Base-by-base conservation (phyloP, 2,329 filamentous ascomycete species). In the Fusarium sp. region DNA sequence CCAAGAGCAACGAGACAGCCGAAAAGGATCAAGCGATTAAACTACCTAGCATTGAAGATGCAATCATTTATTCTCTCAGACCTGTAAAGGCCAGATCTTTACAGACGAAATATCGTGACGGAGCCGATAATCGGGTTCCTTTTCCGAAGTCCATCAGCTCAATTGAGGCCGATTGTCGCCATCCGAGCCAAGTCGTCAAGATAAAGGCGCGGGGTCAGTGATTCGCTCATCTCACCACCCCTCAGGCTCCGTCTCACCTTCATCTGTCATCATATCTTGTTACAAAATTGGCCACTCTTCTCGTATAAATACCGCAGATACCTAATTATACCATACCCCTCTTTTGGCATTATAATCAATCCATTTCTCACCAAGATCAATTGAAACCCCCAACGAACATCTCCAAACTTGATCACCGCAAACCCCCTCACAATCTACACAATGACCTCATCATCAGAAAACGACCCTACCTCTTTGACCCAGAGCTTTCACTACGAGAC, bases 401-500 rank as follows among this genome's bases (percentile, higher is more conserved):
- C n/a, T 7, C 10, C 28, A 10, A 31, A 31, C 28, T 31, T 21
- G 8, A n/a, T 21, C 38, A 31, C 1, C n/a, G 22, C 8, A 24
- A 9, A 3, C n/a, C 19, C 15, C 0, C 7, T 19, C 10, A 19
- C 22, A 39, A 56, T 14, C 13, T 10, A 1, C 11, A 58, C 7
- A 14, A 71, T 69, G 68, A 24, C 57, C 17, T 58, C 68, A 49
- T 43, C 39, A 36, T 22, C 28, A 9, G 21, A 62, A 43, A 44
- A 46, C 17, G 50, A 72, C 24, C 34, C 57, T 13, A 66, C 62
- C 10, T 3, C 53, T 39, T 54, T 75, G 1, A 58, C 61, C 14
- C 52, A 76, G 2, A 78, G 55, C 19, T 82, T 82, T 61, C 24
- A 69, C 31, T 70, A 80, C 59, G 45, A 70, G 24, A 77, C 58